Evolutionary conservation across 345 rosid species (phyloP), one percentile per base, ranked within the genome.

Genomic region (Rhizophora mangle): DNA sequence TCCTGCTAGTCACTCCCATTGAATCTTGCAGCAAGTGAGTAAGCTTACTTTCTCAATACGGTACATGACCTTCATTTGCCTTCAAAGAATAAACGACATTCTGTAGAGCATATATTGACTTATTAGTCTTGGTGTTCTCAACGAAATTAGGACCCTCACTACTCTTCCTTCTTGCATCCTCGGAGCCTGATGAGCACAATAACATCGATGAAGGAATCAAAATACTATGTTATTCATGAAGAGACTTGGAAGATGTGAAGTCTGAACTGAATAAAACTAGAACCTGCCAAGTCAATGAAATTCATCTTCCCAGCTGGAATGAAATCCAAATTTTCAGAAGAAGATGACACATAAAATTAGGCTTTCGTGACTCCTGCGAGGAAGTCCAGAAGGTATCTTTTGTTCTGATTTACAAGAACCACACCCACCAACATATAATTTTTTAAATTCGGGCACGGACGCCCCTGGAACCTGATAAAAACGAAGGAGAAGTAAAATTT

Each of bases 231-330:
- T 6, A 51, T 8, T 15, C 15, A 11, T 24, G 21, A n/a, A 32
- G 21, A 32, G 9, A 55, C 3, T 8, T 22, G 27, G 22, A 26
- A 22, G 9, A 1, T n/a, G 59, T n/a, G 32, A 61, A 60, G 19
- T 39, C 13, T 39, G 46, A 10, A 34, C 21, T 19, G 53, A 55
- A 55, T 7, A 22, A 22, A 26, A 55, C 8, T 55, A n/a, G 43
- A 55, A 91, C 97, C 97, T 86, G 87, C 87, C 71, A 89, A 72
- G 65, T 89, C 97, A 62, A 91, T 78, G 72, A 91, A 84, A 78
- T 84, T 89, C 83, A 87, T 82, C 76, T 87, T 89, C 78, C 93
- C 85, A 52, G 37, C 30, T 15, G 54, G 57, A 67, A 65, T 51
- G 10, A 72, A 47, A 22, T 67, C 68, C 27, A 71, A 79, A 1